Base-by-base conservation (phyloP, 805 yeast species). In the Teunomyces barrocoloradensis region DNA sequence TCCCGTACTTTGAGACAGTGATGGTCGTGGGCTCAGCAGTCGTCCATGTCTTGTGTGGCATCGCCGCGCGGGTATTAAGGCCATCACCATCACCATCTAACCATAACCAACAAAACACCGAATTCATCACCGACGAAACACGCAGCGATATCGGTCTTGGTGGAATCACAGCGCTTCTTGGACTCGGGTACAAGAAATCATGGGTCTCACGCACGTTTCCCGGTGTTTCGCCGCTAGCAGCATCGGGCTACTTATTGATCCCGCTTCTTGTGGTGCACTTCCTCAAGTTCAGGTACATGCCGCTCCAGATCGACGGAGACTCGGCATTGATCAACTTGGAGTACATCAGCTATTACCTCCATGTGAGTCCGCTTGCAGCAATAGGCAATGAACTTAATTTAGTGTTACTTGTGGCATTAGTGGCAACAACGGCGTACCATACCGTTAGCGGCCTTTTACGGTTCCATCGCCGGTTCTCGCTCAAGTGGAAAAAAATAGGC, bases 291-390 rank as follows among this genome's bases (percentile, higher is more conserved):
- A 68, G 89, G 45, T 42, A 73, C 3, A 66, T 69, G 0, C 90
- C 92, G 0, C 23, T 70, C n/a, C 13, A 56, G 2, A 67, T 81
- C 1, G 87, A 84, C 48, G 90, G 89, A 0, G 92, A 85, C 60
- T 78, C 85, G 2, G 74, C 84, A 1, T 65, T 77, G 46, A 63
- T 87, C 17, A 74, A 68, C 38, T 63, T 87, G 38, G 75, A 77
- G 6, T 85, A 72, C 55, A 68, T 85, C 7, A 54, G 81, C 0
- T 74, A 75, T 49, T 51, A 48, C 17, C 39, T 45, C 13, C 46
- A 43, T 37, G 37, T 44, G 28, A 54, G 63, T 6, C 42, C 53
- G 6, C 37, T 54, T 18, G 42, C 50, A 13, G 43, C 44, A 25
- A 30, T 52, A 23, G 69, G 68, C 1, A 63, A 63, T 6, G 29